Base-by-base conservation (phyloP, 805 yeast species). In the Spencermartinsiella europaea region DNA sequence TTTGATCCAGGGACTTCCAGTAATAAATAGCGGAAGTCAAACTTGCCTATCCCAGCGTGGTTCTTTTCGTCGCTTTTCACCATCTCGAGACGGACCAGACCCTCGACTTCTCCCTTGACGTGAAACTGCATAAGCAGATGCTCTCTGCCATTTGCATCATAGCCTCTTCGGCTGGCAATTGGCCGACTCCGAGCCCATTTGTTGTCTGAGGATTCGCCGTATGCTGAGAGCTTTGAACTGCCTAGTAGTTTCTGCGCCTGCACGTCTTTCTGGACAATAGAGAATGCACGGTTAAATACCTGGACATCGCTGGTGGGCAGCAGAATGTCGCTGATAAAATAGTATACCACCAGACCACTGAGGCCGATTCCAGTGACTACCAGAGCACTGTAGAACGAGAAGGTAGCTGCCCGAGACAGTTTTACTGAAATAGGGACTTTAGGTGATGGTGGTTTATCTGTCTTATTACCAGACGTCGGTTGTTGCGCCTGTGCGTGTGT, bases 271-370 rank as follows among this genome's bases (percentile, higher is more conserved):
- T 90, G 91, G 34, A 88, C 77, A 56, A 85, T 67, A 10, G 78
- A 75, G 27, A 89, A 89, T 1, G 95, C 95, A 56, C 87, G 77
- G 67, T 90, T 89, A 71, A 90, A 90, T 1, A 95, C 79, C 53
- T 83, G 85, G 0, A 95, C 90, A 61, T 90, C 96, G 20, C 95
- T 95, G 1, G 95, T 83, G 7, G 97, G 96, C 40, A 90, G 76
- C 54, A 87, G 79, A 27, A 90, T 68, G 62, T 90, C 96, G 8
- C 83, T 73, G n/a, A 84, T 75, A 19, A 89, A 77, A 51, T 87
- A 73, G 63, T 86, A 90, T 5, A 86, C 71, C 17, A 89, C 78
- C 48, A 81, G 64, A 39, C 81, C 75, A 3, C 64, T 47, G 21
- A 64, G 47, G 3, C 66, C 70, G 5, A 66, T 44, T 3, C 68